Evolutionary conservation across 2,329 filamentous ascomycete species (phyloP).

Genomic region (Hansfordia pulvinata): DNA sequence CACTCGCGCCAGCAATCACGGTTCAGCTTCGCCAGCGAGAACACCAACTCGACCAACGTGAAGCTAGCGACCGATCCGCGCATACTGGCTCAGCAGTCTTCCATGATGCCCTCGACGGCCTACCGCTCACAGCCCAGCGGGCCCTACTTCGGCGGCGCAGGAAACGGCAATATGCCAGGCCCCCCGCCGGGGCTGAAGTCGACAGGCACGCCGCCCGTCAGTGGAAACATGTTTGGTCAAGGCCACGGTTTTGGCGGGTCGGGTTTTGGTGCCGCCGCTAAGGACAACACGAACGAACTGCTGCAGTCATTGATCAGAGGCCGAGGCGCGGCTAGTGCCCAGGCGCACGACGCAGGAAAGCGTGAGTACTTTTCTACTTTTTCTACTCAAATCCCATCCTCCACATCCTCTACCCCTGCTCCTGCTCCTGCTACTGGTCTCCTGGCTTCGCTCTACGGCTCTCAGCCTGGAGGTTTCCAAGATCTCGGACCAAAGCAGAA

Average conservation of each 20-base stretch:
- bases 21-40: conserved; percentile 78
- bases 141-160: conserved; percentile 72
- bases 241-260: conserved; percentile 68
- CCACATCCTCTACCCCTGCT: conserved; percentile 69
- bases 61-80: conserved; percentile 70
- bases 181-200: conserved; percentile 93
- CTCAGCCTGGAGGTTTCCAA: conserved; percentile 75
- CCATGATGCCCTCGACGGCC: conserved; percentile 69
- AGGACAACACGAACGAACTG: conserved; percentile 59
- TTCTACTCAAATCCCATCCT: conserved; percentile 73
- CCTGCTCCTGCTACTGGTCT: conserved; percentile 86
- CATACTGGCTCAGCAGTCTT: conserved; percentile 70
- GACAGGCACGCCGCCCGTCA: conserved; percentile 69
- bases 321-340: conserved; percentile 51
- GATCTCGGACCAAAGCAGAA: conserved; percentile 94
- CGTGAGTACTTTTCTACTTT: conserved; percentile 97
- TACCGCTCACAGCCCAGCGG: conserved; percentile 46
- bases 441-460: conserved; percentile 83
- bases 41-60: conserved; percentile 46
- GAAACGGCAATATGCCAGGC: conserved; percentile 77
- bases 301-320: conserved; percentile 72
- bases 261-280: conserved; percentile 53
- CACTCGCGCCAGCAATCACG: conserved; percentile 77
- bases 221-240: conserved; percentile 74
- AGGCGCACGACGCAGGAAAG: conserved; percentile 79